A percentile compares a stretch with the other conserved stretches of the same genome.
These are phyloP conservation scores for Microascus cirrosus DNA, from an alignment of 2,329 filamentous ascomycete species.

Conservation along the genomic window DNA sequence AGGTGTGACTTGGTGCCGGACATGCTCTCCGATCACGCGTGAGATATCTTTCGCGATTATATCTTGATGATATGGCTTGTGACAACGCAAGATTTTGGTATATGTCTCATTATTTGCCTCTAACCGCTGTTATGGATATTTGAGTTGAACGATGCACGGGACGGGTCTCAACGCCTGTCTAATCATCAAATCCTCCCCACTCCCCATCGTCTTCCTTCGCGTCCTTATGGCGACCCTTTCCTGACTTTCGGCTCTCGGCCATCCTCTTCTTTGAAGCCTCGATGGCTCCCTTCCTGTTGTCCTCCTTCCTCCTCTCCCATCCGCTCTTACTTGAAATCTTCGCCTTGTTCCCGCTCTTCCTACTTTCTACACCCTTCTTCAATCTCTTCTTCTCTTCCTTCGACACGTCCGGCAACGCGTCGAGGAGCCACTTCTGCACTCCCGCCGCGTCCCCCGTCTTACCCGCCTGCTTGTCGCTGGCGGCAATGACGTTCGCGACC, in stretches of 20 bases:
- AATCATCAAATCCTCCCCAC: conserved; percentile 38
- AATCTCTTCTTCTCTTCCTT: conserved; percentile 79
- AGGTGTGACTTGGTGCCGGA: background rate
- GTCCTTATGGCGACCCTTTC: conserved; percentile 8
- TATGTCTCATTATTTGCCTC: background rate
- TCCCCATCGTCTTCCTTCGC: conserved; percentile 20
- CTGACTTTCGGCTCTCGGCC: conserved; percentile 12
- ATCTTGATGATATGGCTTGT: background rate
- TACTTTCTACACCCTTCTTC: conserved; percentile 71
- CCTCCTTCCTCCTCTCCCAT: conserved; percentile 58
- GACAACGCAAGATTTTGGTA: background rate
- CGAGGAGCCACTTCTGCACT: conserved; percentile 77
- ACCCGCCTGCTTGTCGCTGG: conserved; percentile 62
- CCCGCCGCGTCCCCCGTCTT: conserved; percentile 40
- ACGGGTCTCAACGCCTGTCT: background rate
- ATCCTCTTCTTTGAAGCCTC: conserved; percentile 48
- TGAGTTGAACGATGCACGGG: background rate
- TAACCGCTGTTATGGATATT: background rate
- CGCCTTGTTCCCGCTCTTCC: conserved; percentile 37
- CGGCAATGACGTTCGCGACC: conserved; percentile 84
- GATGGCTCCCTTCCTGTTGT: conserved; percentile 54
- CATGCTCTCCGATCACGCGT: background rate
- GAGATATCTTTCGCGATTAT: background rate
- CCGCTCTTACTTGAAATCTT: conserved; percentile 78
- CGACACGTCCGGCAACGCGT: conserved; percentile 70